Evolutionary conservation across 257 asterid genomes (phyloP).

Genomic region (Solanum pennellii): DNA sequence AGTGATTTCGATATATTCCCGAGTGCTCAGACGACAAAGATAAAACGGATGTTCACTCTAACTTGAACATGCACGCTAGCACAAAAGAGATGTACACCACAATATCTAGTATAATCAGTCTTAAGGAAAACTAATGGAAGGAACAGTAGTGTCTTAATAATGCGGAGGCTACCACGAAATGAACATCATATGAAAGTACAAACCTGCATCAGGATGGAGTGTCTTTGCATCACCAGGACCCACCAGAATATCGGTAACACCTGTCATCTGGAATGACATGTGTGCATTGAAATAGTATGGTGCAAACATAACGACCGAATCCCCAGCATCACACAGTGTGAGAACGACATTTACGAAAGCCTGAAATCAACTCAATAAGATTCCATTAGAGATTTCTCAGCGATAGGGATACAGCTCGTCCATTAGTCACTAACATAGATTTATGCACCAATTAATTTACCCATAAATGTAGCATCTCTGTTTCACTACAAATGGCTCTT

Average conservation of each 20-base stretch:
- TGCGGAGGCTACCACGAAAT: not conserved
- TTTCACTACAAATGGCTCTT: not conserved
- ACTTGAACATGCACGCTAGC: not conserved
- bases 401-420: not conserved
- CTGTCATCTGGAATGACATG: conserved; percentile 99
- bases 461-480: not conserved
- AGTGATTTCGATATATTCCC: not conserved
- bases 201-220: conserved; percentile 99
- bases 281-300: conserved; percentile 96
- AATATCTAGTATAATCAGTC: not conserved
- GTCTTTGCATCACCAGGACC: conserved; percentile 78
- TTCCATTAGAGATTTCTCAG: not conserved
- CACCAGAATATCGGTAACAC: conserved; percentile 79
- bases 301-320: conserved; percentile 85
- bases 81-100: not conserved
- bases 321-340: conserved; percentile 87
- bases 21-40: not conserved
- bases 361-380: conserved; percentile 28
- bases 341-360: conserved; percentile 89
- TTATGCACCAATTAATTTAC: not conserved
- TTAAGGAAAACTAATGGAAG: not conserved
- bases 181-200: not conserved
- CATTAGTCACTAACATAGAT: not conserved
- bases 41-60: not conserved
- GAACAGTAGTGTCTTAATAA: not conserved